phyloP scores from a whole-genome alignment of 345 rosid species.

The Eucalyptus erythrocorys region DNA sequence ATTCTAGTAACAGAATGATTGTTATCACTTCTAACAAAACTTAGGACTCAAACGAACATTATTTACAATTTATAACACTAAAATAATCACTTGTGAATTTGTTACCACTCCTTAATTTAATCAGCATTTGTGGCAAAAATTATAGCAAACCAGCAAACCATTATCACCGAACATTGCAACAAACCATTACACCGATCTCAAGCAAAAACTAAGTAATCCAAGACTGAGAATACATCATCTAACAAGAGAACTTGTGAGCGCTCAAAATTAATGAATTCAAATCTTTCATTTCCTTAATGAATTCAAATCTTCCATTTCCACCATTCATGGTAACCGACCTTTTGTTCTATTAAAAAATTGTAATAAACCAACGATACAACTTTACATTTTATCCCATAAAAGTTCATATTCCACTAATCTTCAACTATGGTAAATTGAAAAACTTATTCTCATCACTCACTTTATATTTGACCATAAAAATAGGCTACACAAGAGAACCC shows the following conservation, averaged over 20 bases:
- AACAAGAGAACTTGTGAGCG: background rate
- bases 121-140: no score
- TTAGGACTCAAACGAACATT: no score
- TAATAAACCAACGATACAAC: background rate
- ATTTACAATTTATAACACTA: background rate
- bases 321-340: background rate
- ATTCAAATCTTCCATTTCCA: background rate
- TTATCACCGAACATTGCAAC: no score
- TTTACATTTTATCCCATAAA: background rate
- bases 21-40: no score
- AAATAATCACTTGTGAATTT: background rate
- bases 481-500: background rate
- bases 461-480: background rate
- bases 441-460: background rate
- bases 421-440: background rate
- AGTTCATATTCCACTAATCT: background rate
- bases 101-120: background rate
- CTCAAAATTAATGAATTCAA: background rate
- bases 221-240: background rate
- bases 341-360: background rate
- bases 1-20: no score
- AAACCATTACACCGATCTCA: background rate
- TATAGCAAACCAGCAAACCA: no score
- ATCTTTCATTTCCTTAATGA: background rate
- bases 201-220: background rate